Conservation (phyloP, 1,284 basidiomycete genomes). For the Agroathelia rolfsii region DNA sequence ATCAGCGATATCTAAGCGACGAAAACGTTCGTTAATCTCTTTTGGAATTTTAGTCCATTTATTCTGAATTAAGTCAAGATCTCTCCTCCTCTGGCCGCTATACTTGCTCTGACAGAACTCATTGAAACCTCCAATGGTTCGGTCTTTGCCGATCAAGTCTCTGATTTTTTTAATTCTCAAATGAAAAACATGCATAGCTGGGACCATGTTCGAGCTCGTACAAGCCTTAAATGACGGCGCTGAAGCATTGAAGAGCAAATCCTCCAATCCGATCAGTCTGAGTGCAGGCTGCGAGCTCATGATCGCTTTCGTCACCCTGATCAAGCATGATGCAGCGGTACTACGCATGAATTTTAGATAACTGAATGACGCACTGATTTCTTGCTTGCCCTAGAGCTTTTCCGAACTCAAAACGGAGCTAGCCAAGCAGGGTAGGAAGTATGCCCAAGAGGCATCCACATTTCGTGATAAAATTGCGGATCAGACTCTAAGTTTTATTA, state of each 20-base stretch:
- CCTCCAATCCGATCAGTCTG: constrained; percentile 75
- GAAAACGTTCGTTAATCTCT: too few relatives aligned
- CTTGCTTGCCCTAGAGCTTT: constrained; percentile 51
- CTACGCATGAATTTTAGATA: constrained; percentile 9
- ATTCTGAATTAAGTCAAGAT: constrained; percentile 38
- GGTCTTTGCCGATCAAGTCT: constrained; percentile 11
- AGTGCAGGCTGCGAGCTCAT: constrained; percentile 89
- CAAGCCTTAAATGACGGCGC: constrained; percentile 74
- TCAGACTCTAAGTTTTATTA: constrained; percentile 85
- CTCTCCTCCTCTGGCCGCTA: constrained; percentile 82
- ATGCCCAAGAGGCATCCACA: constrained; percentile 70
- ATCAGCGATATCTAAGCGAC: too few relatives aligned
- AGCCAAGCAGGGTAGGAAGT: constrained; percentile 67
- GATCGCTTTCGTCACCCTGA: constrained; percentile 78
- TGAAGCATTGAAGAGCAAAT: constrained; percentile 49
- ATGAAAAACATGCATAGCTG: constrained; percentile 34
- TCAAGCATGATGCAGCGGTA: constrained; percentile 67
- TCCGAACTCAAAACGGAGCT: constrained; percentile 74
- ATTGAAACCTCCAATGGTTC: constrained; percentile 65
- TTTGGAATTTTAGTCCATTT: too few relatives aligned
- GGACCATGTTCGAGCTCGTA: constrained; percentile 86
- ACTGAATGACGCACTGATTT: constrained; percentile 9
- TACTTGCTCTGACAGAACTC: constrained; percentile 72
- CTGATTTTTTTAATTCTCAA: constrained; percentile 14
- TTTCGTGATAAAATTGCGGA: constrained; percentile 88